A percentile compares a stretch with the other conserved stretches of the same genome.
Conservation (phyloP, 2,329 filamentous ascomycete genomes). For the Pyrenochaeta sp. region DNA sequence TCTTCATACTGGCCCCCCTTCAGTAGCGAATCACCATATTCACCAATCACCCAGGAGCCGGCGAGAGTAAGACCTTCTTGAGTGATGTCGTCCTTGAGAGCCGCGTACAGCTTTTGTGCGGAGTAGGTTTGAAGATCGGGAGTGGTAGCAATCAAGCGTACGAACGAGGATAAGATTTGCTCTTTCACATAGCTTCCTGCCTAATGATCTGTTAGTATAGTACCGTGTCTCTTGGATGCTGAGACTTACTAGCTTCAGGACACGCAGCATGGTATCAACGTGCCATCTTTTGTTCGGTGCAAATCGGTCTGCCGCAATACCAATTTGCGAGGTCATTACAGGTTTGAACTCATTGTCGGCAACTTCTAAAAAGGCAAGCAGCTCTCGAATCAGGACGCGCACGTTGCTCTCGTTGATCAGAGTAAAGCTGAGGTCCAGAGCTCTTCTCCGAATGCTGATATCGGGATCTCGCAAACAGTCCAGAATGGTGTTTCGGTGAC, state of each 20-base stretch:
- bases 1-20: conserved; percentile 91
- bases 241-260: conserved; percentile 72
- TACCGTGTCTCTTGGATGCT: too few species aligned
- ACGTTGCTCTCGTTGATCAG: conserved; percentile 98
- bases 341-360: conserved; percentile 99
- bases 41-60: conserved; percentile 96
- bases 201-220: conserved; percentile 30
- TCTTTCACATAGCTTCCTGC: conserved; percentile 98
- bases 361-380: conserved; percentile 93
- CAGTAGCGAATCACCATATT: conserved; percentile 92
- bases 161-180: conserved; percentile 95
- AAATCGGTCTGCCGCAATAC: conserved; percentile 93
- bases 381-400: conserved; percentile 87
- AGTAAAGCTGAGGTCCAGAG: conserved; percentile 97
- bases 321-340: conserved; percentile 97
- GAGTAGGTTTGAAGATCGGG: conserved; percentile 95
- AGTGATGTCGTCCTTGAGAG: conserved; percentile 94
- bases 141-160: conserved; percentile 92
- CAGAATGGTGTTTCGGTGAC: conserved; percentile 95
- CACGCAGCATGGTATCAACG: conserved; percentile 94
- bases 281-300: conserved; percentile 98
- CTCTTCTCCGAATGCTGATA: conserved; percentile 94
- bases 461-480: conserved; percentile 96
- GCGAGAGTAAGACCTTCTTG: conserved; percentile 94
- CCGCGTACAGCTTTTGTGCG: conserved; percentile 90